Percentiles rank a stretch among this genome's conserved stretches.
phyloP scores from a whole-genome alignment of 1,284 basidiomycete species.

The Malassezia vespertilionis region DNA sequence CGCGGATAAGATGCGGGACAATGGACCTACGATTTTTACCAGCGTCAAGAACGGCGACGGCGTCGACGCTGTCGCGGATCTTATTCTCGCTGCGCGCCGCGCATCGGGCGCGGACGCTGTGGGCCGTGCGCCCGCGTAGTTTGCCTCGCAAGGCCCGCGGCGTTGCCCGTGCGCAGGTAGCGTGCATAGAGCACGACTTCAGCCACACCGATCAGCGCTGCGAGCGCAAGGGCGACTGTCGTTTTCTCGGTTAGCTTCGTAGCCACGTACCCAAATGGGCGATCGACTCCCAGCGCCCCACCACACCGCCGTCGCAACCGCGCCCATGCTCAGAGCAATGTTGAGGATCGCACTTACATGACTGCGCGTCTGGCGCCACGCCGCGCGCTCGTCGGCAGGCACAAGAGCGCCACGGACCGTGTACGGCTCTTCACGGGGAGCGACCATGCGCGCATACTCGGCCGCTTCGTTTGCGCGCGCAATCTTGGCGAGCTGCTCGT shows the following conservation, averaged over 20 bases:
- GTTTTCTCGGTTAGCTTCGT: slow-evolving; percentile 1
- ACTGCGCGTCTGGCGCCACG: slow-evolving; percentile 17
- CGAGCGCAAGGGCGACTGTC: slow-evolving; percentile 4
- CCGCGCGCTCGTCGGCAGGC: slow-evolving; percentile 8
- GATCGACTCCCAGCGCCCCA: slow-evolving; percentile 15
- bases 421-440: slow-evolving; percentile 3
- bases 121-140: slow-evolving; percentile 14
- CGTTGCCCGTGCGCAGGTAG: slow-evolving; percentile 6
- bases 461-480: slow-evolving; percentile 13
- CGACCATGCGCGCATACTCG: slow-evolving; percentile 16
- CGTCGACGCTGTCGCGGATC: slow-evolving; percentile 68
- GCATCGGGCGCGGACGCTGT: slow-evolving; percentile 50
- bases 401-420: neutral
- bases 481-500: slow-evolving; percentile 17
- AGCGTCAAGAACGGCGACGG: slow-evolving; percentile 71
- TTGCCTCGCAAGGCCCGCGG: neutral
- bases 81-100: slow-evolving; percentile 77
- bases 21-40: slow-evolving; percentile 84
- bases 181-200: slow-evolving; percentile 18
- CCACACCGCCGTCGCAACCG: slow-evolving; percentile 21
- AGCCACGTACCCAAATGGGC: slow-evolving; percentile 14
- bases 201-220: slow-evolving; percentile 12
- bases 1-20: slow-evolving; percentile 80
- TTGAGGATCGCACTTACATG: slow-evolving; percentile 19
- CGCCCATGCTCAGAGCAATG: slow-evolving; percentile 18